phyloP scores from a whole-genome alignment of 257 asterid genomes.

The Leonotis leonurus region DNA sequence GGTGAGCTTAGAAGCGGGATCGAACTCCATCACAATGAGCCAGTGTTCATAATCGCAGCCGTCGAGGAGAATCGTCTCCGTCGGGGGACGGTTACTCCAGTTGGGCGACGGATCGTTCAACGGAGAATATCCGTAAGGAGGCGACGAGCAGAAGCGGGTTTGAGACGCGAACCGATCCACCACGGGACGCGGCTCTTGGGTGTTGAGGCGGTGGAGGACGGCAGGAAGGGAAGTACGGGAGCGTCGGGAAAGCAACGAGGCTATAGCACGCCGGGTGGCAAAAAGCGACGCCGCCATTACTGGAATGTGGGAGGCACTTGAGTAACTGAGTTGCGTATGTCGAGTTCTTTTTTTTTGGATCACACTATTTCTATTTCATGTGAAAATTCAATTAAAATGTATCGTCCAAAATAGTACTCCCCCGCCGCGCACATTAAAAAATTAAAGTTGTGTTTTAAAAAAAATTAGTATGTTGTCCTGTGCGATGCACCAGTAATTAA shows the following conservation, averaged over 20 bases:
- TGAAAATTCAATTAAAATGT: background rate
- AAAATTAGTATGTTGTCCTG: too few species aligned
- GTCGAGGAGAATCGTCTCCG: constrained; percentile 79
- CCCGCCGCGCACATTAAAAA: too few species aligned
- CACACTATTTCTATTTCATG: too few species aligned
- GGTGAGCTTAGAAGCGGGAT: constrained; percentile 58
- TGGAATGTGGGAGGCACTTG: background rate
- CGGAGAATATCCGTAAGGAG: constrained; percentile 67
- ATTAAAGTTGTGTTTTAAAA: too few species aligned
- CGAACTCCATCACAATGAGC: constrained; percentile 83
- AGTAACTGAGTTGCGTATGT: background rate
- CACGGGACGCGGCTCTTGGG: constrained; percentile 4
- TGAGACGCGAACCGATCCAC: constrained; percentile 16
- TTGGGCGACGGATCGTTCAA: constrained; percentile 91
- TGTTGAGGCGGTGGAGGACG: constrained; percentile 21
- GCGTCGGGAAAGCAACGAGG: constrained; percentile 44
- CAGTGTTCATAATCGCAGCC: constrained; percentile 98
- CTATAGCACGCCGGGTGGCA: constrained; percentile 64
- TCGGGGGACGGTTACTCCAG: constrained; percentile 97
- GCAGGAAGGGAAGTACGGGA: constrained; percentile 35
- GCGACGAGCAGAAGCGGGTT: constrained; percentile 51
- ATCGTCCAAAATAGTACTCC: too few species aligned
- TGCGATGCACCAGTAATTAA: too few species aligned
- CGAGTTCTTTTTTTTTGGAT: too few species aligned
- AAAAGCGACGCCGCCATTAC: constrained; percentile 49